Evolutionary conservation across 768 basidiomycete genomes (phyloP).

Genomic region (Tricholoma sp.): DNA sequence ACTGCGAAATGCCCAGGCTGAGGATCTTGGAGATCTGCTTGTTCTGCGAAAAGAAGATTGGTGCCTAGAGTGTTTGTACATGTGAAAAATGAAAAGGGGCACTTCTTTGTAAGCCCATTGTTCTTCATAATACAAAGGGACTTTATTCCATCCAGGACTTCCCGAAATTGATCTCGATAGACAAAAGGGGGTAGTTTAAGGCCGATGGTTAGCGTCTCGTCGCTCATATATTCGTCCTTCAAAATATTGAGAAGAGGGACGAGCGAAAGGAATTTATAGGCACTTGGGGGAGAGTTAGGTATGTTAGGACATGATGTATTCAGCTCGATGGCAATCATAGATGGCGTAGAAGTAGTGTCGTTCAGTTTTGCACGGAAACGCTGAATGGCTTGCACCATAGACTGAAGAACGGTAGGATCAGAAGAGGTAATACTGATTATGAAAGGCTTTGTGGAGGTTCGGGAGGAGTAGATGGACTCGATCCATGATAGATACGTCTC

Average conservation of each 20-base stretch:
- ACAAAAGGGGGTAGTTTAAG: constrained; percentile 79
- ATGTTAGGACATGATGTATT: constrained; percentile 89
- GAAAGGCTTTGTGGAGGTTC: constrained; percentile 43
- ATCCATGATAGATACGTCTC: constrained; percentile 64
- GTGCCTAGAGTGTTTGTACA: constrained; percentile 81
- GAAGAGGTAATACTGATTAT: constrained; percentile 79
- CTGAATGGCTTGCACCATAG: constrained; percentile 61
- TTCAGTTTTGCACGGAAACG: constrained; percentile 39
- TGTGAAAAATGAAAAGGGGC: constrained; percentile 68
- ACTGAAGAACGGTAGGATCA: constrained; percentile 39
- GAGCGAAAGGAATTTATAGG: constrained; percentile 55
- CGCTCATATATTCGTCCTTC: constrained; percentile 40
- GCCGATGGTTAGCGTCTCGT: constrained; percentile 59
- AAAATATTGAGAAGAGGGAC: constrained; percentile 51
- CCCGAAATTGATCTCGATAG: constrained; percentile 53
- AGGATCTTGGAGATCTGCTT: constrained; percentile 22
- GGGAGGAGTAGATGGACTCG: constrained; percentile 38
- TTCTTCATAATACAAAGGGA: constrained; percentile 26
- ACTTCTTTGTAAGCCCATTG: constrained; percentile 9
- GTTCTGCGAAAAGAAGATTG: constrained; percentile 56
- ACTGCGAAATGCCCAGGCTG: constrained; percentile 43
- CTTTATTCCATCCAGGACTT: constrained; percentile 43
- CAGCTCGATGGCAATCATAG: constrained; percentile 66
- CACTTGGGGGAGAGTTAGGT: constrained; percentile 51
- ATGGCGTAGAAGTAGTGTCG: constrained; percentile 19